Evolutionary conservation across 768 basidiomycete genomes (phyloP).

Genomic region (Fomitopsis pulvina): DNA sequence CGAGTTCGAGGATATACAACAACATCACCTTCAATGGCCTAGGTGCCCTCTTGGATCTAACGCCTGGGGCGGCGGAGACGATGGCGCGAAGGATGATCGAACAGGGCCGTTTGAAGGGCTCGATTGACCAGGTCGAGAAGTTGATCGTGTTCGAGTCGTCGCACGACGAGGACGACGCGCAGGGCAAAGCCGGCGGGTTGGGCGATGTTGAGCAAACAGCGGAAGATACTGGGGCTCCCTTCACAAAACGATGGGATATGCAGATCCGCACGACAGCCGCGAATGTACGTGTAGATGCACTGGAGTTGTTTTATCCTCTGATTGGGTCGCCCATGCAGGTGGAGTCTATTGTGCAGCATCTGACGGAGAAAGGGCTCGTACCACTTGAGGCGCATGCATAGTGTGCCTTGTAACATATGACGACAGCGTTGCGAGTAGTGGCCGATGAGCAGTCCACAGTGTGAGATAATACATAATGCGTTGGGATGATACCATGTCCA

Average conservation of each 20-base stretch:
- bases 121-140: conserved; percentile 93
- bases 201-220: conserved; percentile 82
- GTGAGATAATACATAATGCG: conserved; percentile 20
- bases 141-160: conserved; percentile 90
- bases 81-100: conserved; percentile 99
- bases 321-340: conserved; percentile 40
- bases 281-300: conserved; percentile 58
- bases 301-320: conserved; percentile 1
- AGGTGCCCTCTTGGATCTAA: conserved; percentile 82
- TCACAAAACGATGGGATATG: conserved; percentile 94
- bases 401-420: conserved; percentile 14
- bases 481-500: conserved; percentile 12
- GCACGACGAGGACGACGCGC: conserved; percentile 84
- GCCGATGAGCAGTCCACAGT: conserved; percentile 12
- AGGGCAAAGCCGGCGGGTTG: conserved; percentile 90
- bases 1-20: conserved; percentile 95
- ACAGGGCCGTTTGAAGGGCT: conserved; percentile 87
- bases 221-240: conserved; percentile 83
- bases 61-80: conserved; percentile 89
- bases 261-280: conserved; percentile 86
- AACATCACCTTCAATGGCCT: conserved; percentile 96
- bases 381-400: conserved; percentile 23
- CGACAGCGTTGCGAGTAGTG: conserved; percentile 31
- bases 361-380: conserved; percentile 64
- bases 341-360: conserved; percentile 80